A percentile compares a stretch with the other conserved stretches of the same genome.
phyloP scores from a whole-genome alignment of 2,329 filamentous ascomycete genomes.

The Stromatinia cepivora region DNA sequence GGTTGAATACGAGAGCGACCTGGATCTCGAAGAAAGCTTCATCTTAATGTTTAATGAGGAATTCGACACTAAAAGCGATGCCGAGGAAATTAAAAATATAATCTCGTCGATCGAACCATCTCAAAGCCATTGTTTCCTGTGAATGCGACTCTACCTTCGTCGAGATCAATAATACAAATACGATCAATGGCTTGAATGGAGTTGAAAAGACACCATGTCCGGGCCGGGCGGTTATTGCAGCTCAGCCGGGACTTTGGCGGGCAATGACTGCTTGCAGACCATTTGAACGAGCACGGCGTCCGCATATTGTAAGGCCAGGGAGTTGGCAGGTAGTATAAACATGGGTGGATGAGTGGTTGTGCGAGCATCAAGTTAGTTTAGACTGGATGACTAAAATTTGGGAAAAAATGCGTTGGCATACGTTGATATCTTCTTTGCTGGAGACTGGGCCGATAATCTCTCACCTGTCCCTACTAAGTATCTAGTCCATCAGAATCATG shows the following conservation, averaged over 20 bases:
- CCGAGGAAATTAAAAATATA: background rate
- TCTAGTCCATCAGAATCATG: too few relatives aligned
- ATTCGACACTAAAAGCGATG: background rate
- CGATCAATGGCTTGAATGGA: conserved; percentile 9
- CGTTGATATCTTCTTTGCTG: background rate
- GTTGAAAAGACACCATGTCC: background rate
- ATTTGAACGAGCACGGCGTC: conserved; percentile 7
- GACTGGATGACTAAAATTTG: background rate
- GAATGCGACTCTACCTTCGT: background rate
- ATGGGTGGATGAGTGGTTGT: too few relatives aligned
- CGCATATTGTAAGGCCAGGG: background rate
- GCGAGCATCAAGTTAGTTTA: background rate
- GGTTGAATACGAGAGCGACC: too few relatives aligned
- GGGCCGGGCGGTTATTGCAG: background rate
- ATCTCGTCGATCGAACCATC: background rate
- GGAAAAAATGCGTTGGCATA: too few relatives aligned
- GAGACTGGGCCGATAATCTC: too few relatives aligned
- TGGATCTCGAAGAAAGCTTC: background rate
- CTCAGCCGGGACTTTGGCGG: conserved; percentile 1
- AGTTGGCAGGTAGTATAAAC: background rate
- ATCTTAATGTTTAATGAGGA: background rate
- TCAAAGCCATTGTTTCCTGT: background rate
- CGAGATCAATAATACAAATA: background rate
- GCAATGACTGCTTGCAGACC: conserved; percentile 17
- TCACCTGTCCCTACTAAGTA: too few relatives aligned